Percentiles rank a stretch among this genome's conserved stretches.
phyloP scores from a whole-genome alignment of 768 basidiomycete species.

The Podaxis pistillaris region DNA sequence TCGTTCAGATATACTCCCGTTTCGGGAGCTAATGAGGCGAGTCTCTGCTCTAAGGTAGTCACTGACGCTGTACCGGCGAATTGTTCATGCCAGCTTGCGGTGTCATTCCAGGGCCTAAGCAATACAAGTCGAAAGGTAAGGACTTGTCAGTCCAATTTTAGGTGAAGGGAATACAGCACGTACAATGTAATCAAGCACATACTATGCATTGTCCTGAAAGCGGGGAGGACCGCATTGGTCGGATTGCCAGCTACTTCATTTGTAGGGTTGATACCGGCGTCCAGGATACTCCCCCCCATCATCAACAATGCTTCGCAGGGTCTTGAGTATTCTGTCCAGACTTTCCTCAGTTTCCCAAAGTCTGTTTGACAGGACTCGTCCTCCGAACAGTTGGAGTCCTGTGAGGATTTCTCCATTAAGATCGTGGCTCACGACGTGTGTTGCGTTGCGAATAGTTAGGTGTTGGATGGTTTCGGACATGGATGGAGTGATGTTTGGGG shows the following conservation, averaged over 20 bases:
- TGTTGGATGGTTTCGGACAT: slow-evolving; percentile 10
- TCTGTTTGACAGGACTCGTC: slow-evolving; percentile 14
- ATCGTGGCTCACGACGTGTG: slow-evolving; percentile 5
- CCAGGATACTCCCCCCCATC: slow-evolving; percentile 14
- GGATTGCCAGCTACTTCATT: slow-evolving; percentile 11
- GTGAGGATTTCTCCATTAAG: slow-evolving; percentile 17
- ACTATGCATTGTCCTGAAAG: slow-evolving; percentile 17
- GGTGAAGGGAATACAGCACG: not conserved
- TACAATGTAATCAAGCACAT: slow-evolving; percentile 14
- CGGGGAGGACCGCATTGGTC: slow-evolving; percentile 18
- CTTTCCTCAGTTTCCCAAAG: slow-evolving; percentile 11
- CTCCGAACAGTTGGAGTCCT: slow-evolving; percentile 13
- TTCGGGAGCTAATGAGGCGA: slow-evolving; percentile 14
- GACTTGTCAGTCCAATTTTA: not conserved
- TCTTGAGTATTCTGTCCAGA: slow-evolving; percentile 3
- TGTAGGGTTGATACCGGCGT: slow-evolving; percentile 18
- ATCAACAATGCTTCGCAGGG: slow-evolving; percentile 12
- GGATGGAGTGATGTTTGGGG: not conserved
- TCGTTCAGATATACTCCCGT: slow-evolving; percentile 21
- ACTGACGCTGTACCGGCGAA: slow-evolving; percentile 8
- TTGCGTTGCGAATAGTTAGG: slow-evolving; percentile 14
- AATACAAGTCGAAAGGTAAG: not conserved
- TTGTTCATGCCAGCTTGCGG: slow-evolving; percentile 16
- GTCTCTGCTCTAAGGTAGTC: slow-evolving; percentile 9
- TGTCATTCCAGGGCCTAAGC: slow-evolving; percentile 15